A percentile compares a stretch with the other conserved stretches of the same genome.
Evolutionary conservation across 1,284 basidiomycete species (phyloP).

Genomic region (Rhodofomes roseus): DNA sequence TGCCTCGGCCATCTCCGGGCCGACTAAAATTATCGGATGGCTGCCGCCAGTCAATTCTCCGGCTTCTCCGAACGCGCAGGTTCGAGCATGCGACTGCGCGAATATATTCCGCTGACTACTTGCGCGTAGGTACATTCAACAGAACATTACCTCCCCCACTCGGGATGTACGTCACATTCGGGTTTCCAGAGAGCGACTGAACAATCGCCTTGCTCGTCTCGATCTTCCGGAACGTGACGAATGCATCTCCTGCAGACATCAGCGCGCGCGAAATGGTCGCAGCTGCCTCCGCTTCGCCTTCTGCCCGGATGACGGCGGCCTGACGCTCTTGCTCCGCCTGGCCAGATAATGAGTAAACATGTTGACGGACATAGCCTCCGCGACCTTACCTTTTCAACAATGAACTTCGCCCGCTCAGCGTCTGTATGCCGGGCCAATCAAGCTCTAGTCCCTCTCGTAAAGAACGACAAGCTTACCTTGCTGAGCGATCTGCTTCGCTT

Average conservation of each 20-base stretch:
- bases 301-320: slow-evolving; percentile 95
- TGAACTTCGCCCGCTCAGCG: slow-evolving; percentile 97
- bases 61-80: not conserved
- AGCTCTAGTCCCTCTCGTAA: not conserved
- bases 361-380: not conserved
- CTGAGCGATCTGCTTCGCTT: slow-evolving; percentile 97
- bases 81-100: not conserved
- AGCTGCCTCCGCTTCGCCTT: slow-evolving; percentile 98
- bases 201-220: slow-evolving; percentile 98
- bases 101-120: slow-evolving; percentile 18
- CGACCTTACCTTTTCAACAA: slow-evolving; percentile 85
- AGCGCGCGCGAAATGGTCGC: slow-evolving; percentile 90
- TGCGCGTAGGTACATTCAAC: slow-evolving; percentile 75
- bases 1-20: slow-evolving; percentile 28
- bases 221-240: slow-evolving; percentile 94
- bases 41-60: not conserved
- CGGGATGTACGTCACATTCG: slow-evolving; percentile 88
- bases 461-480: slow-evolving; percentile 58
- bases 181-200: slow-evolving; percentile 72
- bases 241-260: slow-evolving; percentile 93
- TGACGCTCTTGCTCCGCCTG: slow-evolving; percentile 99
- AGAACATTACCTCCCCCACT: slow-evolving; percentile 76
- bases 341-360: slow-evolving; percentile 1
- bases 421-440: slow-evolving; percentile 44
- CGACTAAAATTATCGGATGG: slow-evolving; percentile 14